phyloP scores from a whole-genome alignment of 345 rosid species.

The Dovyalis caffra region DNA sequence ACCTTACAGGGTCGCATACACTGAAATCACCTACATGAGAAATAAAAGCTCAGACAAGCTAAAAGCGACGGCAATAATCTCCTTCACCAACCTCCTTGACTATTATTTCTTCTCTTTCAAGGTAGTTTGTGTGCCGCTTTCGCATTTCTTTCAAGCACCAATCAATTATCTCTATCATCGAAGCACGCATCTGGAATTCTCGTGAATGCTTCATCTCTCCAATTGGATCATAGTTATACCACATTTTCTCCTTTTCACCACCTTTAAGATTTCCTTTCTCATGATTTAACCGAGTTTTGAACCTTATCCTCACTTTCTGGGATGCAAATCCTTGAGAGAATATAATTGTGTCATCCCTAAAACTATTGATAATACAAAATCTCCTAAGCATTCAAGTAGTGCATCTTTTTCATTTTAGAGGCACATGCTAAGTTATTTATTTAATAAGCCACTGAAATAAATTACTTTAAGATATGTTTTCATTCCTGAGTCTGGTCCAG shows the following conservation, averaged over 20 bases:
- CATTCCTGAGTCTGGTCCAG: background rate
- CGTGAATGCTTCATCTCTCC: constrained; percentile 6
- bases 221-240: background rate
- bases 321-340: background rate
- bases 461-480: background rate
- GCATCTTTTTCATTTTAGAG: background rate
- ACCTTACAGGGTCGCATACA: background rate
- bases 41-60: background rate
- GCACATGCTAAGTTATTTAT: background rate
- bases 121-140: background rate
- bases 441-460: background rate
- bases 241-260: background rate
- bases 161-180: background rate
- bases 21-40: background rate
- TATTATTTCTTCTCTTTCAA: constrained; percentile 10
- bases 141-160: background rate
- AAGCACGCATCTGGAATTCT: background rate
- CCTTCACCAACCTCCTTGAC: constrained; percentile 3
- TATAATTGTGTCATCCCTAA: background rate
- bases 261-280: background rate
- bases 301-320: background rate
- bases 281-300: background rate
- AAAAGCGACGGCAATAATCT: background rate
- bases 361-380: background rate
- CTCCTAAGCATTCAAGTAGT: no score